Conservation (phyloP, 192 early-diverging fungal species). For the Coemansia sp. region DNA sequence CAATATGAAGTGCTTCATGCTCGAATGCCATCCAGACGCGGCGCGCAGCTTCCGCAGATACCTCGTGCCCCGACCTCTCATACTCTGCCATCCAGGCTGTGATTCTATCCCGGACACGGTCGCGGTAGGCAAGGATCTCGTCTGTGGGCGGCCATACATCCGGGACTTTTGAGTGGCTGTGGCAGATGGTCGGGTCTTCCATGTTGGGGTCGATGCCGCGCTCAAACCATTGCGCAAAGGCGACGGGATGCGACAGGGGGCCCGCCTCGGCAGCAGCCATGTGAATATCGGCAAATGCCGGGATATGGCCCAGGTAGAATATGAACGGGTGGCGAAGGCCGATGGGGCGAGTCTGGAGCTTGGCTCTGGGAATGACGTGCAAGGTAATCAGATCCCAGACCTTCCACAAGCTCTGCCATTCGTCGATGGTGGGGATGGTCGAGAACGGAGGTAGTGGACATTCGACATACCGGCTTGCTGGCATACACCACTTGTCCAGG, state of each 20-base stretch:
- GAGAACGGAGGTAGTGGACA: too few species aligned
- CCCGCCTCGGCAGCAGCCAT: conserved; percentile 39
- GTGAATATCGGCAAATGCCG: conserved; percentile 63
- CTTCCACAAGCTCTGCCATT: conserved; percentile 79
- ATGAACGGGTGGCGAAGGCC: conserved; percentile 79
- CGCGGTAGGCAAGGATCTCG: conserved; percentile 61
- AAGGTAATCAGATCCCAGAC: conserved; percentile 69
- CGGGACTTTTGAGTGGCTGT: conserved; percentile 69
- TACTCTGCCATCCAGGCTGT: conserved; percentile 32
- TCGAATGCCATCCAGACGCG: conserved; percentile 85
- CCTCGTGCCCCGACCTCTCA: background rate
- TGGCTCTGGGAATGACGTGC: conserved; percentile 54
- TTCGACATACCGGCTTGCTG: background rate
- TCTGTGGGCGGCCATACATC: conserved; percentile 67
- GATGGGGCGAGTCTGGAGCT: conserved; percentile 67
- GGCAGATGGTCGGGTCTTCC: conserved; percentile 64
- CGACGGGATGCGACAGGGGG: conserved; percentile 54
- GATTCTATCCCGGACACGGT: conserved; percentile 57
- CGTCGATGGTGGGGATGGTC: conserved; percentile 56
- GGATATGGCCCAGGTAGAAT: conserved; percentile 86
- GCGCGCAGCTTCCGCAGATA: conserved; percentile 34
- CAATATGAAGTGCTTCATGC: conserved; percentile 91
- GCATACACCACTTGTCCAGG: conserved; percentile 13
- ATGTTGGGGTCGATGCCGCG: conserved; percentile 91
- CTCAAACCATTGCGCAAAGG: conserved; percentile 80